A percentile compares a stretch with the other conserved stretches of the same genome.
These are phyloP conservation scores for Gastrodia elata DNA, from an alignment of 106 monocot species.

Conservation along the genomic window DNA sequence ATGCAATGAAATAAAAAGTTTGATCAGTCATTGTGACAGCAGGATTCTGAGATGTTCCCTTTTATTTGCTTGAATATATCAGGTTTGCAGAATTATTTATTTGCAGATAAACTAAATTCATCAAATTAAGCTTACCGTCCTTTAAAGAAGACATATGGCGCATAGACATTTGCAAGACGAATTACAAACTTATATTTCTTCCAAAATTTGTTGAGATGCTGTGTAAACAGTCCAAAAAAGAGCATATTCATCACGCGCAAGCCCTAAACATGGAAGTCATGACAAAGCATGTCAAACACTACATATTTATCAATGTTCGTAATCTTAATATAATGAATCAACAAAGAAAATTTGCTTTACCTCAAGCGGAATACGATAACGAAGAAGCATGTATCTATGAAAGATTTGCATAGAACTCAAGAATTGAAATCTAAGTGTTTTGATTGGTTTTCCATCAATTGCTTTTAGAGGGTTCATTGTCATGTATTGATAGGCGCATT, in stretches of 20 bases:
- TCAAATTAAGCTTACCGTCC: conserved; percentile 29
- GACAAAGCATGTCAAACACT: not conserved
- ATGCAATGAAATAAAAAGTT: not conserved
- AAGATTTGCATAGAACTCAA: conserved; percentile 21
- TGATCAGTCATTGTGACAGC: not conserved
- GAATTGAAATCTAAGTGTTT: conserved; percentile 3
- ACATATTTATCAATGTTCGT: not conserved
- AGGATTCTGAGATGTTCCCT: not conserved
- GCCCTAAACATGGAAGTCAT: conserved; percentile 15
- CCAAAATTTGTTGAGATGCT: conserved; percentile 20
- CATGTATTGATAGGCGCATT: conserved; percentile 24
- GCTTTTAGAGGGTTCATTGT: conserved; percentile 24
- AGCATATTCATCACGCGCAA: conserved; percentile 30
- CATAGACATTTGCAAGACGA: conserved; percentile 50
- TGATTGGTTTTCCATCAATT: conserved; percentile 30
- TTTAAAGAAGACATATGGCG: conserved; percentile 57
- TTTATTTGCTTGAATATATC: not conserved
- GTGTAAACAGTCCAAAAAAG: conserved; percentile 18
- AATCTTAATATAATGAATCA: not conserved
- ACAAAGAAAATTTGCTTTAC: conserved; percentile 7
- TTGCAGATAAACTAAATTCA: too few relatives aligned
- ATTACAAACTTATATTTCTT: conserved; percentile 39
- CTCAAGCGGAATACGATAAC: conserved; percentile 44
- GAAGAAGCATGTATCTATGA: conserved; percentile 29
- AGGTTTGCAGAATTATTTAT: not conserved